phyloP scores from a whole-genome alignment of 2,329 filamentous ascomycete species.

The Calonectria hongkongensis region DNA sequence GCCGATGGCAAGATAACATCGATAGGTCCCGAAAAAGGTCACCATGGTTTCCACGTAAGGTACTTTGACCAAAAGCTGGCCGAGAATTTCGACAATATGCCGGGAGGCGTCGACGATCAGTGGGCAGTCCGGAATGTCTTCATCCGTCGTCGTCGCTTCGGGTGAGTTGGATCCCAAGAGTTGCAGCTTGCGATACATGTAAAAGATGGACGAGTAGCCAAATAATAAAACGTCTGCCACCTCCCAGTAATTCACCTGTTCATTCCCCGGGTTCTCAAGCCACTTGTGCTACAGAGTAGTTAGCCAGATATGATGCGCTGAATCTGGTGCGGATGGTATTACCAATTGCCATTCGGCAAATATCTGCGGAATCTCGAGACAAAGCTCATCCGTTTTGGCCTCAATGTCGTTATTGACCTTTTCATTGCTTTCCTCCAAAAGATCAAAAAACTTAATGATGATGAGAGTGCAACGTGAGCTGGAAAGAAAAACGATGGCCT shows the following conservation, averaged over 20 bases:
- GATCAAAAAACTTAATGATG: slow-evolving; percentile 1
- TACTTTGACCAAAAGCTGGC: slow-evolving; percentile 1
- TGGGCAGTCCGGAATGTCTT: slow-evolving; percentile 4
- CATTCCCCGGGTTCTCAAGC: neutral
- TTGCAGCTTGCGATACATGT: slow-evolving; percentile 17
- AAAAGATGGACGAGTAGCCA: slow-evolving; percentile 19
- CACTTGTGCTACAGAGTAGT: neutral
- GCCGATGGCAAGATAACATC: slow-evolving; percentile 13
- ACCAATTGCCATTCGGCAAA: slow-evolving; percentile 18
- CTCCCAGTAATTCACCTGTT: slow-evolving; percentile 14
- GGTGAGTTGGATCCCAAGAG: slow-evolving; percentile 6
- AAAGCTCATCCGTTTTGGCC: slow-evolving; percentile 14
- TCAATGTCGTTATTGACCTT: neutral
- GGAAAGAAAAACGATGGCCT: slow-evolving; percentile 9
- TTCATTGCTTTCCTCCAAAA: neutral
- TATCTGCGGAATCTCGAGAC: slow-evolving; percentile 10
- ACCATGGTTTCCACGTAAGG: slow-evolving; percentile 8
- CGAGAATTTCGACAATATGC: slow-evolving; percentile 8
- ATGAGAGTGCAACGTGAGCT: slow-evolving; percentile 11
- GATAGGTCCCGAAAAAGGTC: neutral
- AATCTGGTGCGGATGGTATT: neutral
- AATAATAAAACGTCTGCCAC: slow-evolving; percentile 5
- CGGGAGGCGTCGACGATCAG: slow-evolving; percentile 6
- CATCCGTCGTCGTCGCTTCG: neutral
- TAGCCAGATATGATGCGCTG: neutral